Evolutionary conservation across 768 basidiomycete species (phyloP).

Genomic region (Aureoboletus auriporus): DNA sequence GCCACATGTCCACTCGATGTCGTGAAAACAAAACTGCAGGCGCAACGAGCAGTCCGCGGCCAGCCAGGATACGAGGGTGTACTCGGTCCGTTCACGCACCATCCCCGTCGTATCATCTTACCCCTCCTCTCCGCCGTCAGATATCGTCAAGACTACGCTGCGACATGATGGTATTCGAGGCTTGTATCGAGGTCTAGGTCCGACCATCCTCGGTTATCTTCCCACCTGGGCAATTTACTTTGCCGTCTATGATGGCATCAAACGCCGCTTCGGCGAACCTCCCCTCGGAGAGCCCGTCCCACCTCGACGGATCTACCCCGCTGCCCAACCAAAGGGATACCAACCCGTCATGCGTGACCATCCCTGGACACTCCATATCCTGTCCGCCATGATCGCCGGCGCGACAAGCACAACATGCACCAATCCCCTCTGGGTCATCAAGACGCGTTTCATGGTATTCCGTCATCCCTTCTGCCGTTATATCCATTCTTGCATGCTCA

Average conservation of each 20-base stretch:
- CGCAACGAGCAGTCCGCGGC: conserved; percentile 72
- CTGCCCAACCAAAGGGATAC: conserved; percentile 82
- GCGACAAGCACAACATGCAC: conserved; percentile 91
- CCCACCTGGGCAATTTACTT: conserved; percentile 99
- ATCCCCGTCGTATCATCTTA: conserved; percentile 10
- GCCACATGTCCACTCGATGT: conserved; percentile 98
- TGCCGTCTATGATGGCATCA: conserved; percentile 95
- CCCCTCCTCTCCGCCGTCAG: conserved; percentile 22
- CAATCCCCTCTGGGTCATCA: conserved; percentile 98
- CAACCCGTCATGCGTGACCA: conserved; percentile 78
- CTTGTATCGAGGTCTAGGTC: conserved; percentile 94
- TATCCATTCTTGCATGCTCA: neutral
- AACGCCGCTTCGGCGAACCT: conserved; percentile 70
- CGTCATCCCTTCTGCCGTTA: neutral
- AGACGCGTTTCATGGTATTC: conserved; percentile 95
- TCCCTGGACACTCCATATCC: conserved; percentile 83
- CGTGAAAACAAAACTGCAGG: conserved; percentile 95
- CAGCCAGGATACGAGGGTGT: conserved; percentile 76
- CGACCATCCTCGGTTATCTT: conserved; percentile 93
- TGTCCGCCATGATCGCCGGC: conserved; percentile 95
- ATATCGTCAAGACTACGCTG: conserved; percentile 55
- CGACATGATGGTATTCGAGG: conserved; percentile 76
- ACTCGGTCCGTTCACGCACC: conserved; percentile 45
- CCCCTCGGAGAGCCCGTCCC: conserved; percentile 40
- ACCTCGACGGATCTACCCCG: conserved; percentile 63